Evolutionary conservation across 2,329 filamentous ascomycete species (phyloP), one percentile per base, ranked within the genome.

Genomic region (Penicillium decumbens): DNA sequence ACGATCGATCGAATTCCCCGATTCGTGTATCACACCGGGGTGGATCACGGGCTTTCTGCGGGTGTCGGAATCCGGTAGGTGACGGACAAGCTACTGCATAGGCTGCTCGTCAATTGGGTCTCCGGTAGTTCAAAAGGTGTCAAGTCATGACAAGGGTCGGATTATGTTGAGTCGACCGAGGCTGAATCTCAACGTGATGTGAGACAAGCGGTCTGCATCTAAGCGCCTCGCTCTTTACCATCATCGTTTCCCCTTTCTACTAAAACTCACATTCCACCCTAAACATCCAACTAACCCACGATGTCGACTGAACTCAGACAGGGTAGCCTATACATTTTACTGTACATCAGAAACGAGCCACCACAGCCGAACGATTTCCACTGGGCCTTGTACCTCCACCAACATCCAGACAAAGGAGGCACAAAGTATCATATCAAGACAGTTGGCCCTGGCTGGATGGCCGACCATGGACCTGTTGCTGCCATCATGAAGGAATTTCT

Each of bases 261-360:
- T 3, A 8, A 18, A 30, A 30, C 25, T 7, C n/a, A 8, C n/a
- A 7, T n/a, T 6, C 29, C 12, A n/a, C 12, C 13, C 6, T 32
- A 3, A 15, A 6, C 13, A 5, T 32, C 12, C 5, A 32, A 15
- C 6, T 32, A 5, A 32, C 13, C 5, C 13, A 15, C 30, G 4
- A 15, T 32, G 4, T n/a, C n/a, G 5, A 12, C 29, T 13, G 32
- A 10, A 3, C 15, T 8, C 6, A 15, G n/a, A 8, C 30, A 6
- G n/a, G n/a, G 9, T 28, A 51, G 47, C n/a, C 45, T 63, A 20
- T 64, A 60, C 46, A 58, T 66, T 20, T 49, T 9, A 18, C 59
- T 67, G 10, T 64, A 49, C 33, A 53, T 63, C 10, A 58, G 58
- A 4, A 49, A 56, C 2, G 55, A 67, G 32, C 63, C 61, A 27